Conservation (phyloP, 805 yeast species). For the Kuraishia piskuri region DNA sequence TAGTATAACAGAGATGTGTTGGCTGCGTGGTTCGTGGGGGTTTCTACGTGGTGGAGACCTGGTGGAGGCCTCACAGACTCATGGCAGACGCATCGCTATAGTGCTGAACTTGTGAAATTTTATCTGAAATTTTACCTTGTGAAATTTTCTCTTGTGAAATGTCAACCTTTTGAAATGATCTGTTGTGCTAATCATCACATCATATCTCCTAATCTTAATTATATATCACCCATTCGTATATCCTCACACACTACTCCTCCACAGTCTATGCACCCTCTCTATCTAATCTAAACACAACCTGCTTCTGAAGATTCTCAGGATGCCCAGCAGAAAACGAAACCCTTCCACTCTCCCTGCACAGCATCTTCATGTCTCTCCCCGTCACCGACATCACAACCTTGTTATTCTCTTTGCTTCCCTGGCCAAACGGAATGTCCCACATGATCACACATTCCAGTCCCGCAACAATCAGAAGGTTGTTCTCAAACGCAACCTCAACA, state of each 20-base stretch:
- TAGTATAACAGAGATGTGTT: too few relatives aligned
- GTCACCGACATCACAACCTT: not conserved
- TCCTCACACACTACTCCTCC: not conserved
- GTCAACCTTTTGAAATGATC: too few relatives aligned
- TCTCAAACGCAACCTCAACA: conserved; percentile 29
- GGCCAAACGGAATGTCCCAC: not conserved
- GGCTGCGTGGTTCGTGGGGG: too few relatives aligned
- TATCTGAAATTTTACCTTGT: too few relatives aligned
- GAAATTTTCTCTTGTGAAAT: too few relatives aligned
- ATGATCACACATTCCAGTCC: conserved; percentile 19
- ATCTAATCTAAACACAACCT: not conserved
- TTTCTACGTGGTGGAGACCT: too few relatives aligned
- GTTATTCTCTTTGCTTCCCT: not conserved
- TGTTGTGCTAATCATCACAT: too few relatives aligned
- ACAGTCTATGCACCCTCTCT: not conserved
- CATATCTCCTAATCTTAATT: too few relatives aligned
- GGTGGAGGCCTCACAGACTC: too few relatives aligned
- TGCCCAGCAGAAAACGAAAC: not conserved
- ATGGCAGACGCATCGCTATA: too few relatives aligned
- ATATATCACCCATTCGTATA: too few relatives aligned
- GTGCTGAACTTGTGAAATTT: too few relatives aligned
- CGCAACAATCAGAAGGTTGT: conserved; percentile 41
- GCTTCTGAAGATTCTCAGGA: not conserved
- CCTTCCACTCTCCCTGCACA: not conserved
- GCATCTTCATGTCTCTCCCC: not conserved